Conservation (phyloP, 768 basidiomycete genomes). For the Ramaria sp. region DNA sequence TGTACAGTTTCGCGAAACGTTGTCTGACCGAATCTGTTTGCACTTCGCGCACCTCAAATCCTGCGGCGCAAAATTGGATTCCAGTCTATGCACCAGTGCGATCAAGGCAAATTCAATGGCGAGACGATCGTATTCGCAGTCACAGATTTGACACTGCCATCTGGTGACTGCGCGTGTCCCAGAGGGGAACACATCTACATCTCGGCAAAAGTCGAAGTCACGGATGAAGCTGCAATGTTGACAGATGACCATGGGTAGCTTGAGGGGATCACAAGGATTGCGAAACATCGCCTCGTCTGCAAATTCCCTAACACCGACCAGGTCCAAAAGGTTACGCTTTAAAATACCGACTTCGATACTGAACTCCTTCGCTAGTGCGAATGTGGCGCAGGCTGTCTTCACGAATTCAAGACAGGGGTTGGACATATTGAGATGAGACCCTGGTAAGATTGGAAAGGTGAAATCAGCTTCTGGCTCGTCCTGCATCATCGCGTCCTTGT, state of each 20-base stretch:
- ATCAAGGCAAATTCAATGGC: slow-evolving; percentile 83
- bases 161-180: slow-evolving; percentile 30
- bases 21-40: slow-evolving; percentile 83
- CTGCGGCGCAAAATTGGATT: slow-evolving; percentile 74
- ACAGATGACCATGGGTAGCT: slow-evolving; percentile 80
- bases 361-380: slow-evolving; percentile 70
- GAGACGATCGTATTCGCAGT: slow-evolving; percentile 78
- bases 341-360: slow-evolving; percentile 80
- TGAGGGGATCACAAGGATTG: slow-evolving; percentile 86
- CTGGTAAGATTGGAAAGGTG: slow-evolving; percentile 78
- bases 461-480: slow-evolving; percentile 38
- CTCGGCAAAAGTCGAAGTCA: slow-evolving; percentile 94
- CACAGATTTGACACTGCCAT: slow-evolving; percentile 66
- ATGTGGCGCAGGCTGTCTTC: slow-evolving; percentile 78
- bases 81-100: slow-evolving; percentile 56
- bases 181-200: slow-evolving; percentile 66
- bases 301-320: slow-evolving; percentile 81
- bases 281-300: slow-evolving; percentile 75
- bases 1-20: slow-evolving; percentile 71
- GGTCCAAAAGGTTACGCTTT: slow-evolving; percentile 80
- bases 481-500: slow-evolving; percentile 43
- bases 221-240: slow-evolving; percentile 73
- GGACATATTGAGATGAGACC: slow-evolving; percentile 65
- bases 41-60: slow-evolving; percentile 86
- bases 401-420: slow-evolving; percentile 83